A percentile compares a stretch with the other conserved stretches of the same genome.
phyloP scores from a whole-genome alignment of 140 eudicot species.

The Erigeron philadelphicus region DNA sequence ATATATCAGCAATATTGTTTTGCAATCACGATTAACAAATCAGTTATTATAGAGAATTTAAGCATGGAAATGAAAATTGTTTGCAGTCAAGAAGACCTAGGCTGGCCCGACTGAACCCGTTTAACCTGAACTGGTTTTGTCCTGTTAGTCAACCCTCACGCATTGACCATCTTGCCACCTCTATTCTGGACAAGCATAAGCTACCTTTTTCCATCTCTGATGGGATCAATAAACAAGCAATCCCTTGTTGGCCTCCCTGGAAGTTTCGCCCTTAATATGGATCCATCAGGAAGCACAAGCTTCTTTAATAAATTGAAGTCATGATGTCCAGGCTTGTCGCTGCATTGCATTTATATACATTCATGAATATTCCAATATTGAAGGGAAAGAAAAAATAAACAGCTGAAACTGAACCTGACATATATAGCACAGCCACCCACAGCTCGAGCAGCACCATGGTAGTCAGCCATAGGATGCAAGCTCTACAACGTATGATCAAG shows the following conservation, averaged over 20 bases:
- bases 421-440: conserved; percentile 91
- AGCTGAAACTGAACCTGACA: conserved; percentile 53
- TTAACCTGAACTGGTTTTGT: not conserved
- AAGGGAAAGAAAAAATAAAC: not conserved
- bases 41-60: not conserved
- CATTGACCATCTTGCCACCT: not conserved
- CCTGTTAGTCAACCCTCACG: not conserved
- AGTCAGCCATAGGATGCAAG: conserved; percentile 92
- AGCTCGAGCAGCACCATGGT: conserved; percentile 95
- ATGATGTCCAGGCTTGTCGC: conserved; percentile 95
- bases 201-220: conserved; percentile 75
- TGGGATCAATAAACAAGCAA: conserved; percentile 82
- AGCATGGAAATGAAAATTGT: not conserved
- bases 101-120: not conserved
- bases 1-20: not conserved
- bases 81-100: not conserved
- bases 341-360: conserved; percentile 28
- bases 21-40: not conserved
- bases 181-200: conserved; percentile 3
- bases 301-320: conserved; percentile 67
- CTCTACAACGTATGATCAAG: conserved; percentile 38
- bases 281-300: conserved; percentile 89
- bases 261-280: conserved; percentile 77
- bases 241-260: conserved; percentile 92
- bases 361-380: conserved; percentile 5